A percentile compares a stretch with the other conserved stretches of the same genome.
These are phyloP conservation scores for Eleusine indica DNA, from an alignment of 176 grass and related monocot species.

Conservation along the genomic window DNA sequence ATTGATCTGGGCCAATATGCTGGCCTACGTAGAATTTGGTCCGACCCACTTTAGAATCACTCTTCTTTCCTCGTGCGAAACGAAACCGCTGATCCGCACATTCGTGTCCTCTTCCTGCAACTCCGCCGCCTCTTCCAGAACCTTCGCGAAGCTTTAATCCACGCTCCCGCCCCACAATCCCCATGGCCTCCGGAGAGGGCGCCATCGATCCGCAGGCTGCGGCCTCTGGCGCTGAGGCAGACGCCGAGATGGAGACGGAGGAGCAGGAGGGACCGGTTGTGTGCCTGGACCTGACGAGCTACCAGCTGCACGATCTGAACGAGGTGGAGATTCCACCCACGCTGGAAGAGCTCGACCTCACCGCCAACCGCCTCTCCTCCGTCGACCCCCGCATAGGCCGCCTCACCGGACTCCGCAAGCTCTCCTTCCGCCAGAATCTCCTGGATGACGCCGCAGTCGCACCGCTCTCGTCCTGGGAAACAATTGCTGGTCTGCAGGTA, in stretches of 20 bases:
- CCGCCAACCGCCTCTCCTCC: constrained; percentile 75
- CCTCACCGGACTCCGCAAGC: constrained; percentile 66
- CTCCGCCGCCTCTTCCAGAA: constrained; percentile 28
- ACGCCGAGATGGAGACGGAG: constrained; percentile 42
- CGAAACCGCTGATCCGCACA: neutral
- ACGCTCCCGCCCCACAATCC: constrained; percentile 9
- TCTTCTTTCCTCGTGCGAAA: neutral
- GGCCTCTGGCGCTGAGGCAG: constrained; percentile 5
- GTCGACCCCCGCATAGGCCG: constrained; percentile 67
- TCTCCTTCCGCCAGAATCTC: constrained; percentile 87
- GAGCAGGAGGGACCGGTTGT: constrained; percentile 25
- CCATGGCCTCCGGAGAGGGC: constrained; percentile 38
- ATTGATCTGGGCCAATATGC: neutral
- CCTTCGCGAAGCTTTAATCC: constrained; percentile 23
- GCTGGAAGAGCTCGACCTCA: constrained; percentile 93
- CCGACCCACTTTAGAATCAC: neutral
- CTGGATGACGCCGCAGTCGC: constrained; percentile 69
- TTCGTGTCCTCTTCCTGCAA: neutral
- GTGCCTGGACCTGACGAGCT: constrained; percentile 84
- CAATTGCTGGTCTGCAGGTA: constrained; percentile 73
- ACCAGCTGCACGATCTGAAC: constrained; percentile 81
- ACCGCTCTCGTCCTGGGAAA: constrained; percentile 68
- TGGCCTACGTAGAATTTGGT: neutral
- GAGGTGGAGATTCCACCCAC: constrained; percentile 78
- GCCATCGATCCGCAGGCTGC: constrained; percentile 3